Base-by-base conservation (phyloP, 1,284 basidiomycete genomes). In the Sanguinoderma infundibulare region DNA sequence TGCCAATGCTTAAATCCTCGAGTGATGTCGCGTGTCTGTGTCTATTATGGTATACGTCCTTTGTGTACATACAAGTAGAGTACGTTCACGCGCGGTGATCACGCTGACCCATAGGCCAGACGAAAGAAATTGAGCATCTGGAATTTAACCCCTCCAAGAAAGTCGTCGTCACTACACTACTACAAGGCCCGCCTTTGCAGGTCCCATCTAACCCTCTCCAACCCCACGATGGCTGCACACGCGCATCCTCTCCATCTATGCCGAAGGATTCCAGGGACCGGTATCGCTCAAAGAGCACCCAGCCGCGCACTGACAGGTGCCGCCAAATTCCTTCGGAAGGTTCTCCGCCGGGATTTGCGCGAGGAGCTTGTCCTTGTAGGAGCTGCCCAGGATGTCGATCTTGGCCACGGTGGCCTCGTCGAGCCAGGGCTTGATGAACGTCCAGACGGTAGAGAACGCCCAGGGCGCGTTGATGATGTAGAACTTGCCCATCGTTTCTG, bases 381-480 rank as follows among this genome's bases (percentile, higher is more conserved):
- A 72, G 53, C 80, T 77, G 36, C 91, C 87, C 53, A 96, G 75
- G 72, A 98, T 95, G 69, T 89, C 85, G 74, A 98, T 96, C 86
- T 98, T 98, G 67, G 86, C 83, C 53, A 95, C 95, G 24, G 96
- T 98, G 38, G 96, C 96, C 69, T 92, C 90, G 79, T 98, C 97
- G 69, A 99, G 83, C 95, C 95, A 98, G 8, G 87, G 89, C 81
- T 96, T 98, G 81, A 98, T 87, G 69, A 96, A 79, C 32, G 80
- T 64, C 97, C 97, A 99, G 42, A 98, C 91, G 46, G 91, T 87
- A 55, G 87, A 86, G 82, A 98, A 98, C 59, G 90, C 86, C 88
- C 91, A 98, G 2, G 97, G 96, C 0, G 95, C 90, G 73, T 96
- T 95, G 83, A 96, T 91, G 83, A 98, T 96, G 82, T 88, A 98